phyloP scores from a whole-genome alignment of 1,139 yeast genomes.

The Meyerozyma elateridarum region DNA sequence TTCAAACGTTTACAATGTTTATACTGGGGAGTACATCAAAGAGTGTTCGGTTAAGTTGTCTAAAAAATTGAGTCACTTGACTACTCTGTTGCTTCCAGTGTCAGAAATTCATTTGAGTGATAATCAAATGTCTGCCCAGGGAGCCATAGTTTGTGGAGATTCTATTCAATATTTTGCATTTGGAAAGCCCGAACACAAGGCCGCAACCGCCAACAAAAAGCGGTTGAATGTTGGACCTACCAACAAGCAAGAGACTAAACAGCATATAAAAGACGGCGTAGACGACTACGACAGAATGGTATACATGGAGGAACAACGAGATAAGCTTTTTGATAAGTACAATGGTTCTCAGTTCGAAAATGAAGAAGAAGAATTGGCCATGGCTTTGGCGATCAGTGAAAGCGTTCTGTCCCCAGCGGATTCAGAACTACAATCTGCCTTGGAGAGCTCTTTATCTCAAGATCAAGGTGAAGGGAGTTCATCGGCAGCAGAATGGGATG shows the following conservation, averaged over 20 bases:
- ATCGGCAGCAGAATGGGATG: slow-evolving; percentile 8
- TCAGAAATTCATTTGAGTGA: slow-evolving; percentile 39
- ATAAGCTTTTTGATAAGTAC: slow-evolving; percentile 34
- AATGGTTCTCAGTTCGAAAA: slow-evolving; percentile 35
- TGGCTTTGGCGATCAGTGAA: slow-evolving; percentile 52
- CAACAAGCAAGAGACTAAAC: slow-evolving; percentile 18
- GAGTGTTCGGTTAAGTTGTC: slow-evolving; percentile 46
- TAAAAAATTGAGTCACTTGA: slow-evolving; percentile 24
- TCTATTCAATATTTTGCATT: slow-evolving; percentile 59
- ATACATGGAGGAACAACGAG: slow-evolving; percentile 12
- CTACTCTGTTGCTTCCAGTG: slow-evolving; percentile 33
- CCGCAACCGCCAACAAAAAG: slow-evolving; percentile 12
- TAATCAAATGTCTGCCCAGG: slow-evolving; percentile 40
- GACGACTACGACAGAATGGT: slow-evolving; percentile 31
- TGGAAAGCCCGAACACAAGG: slow-evolving; percentile 34
- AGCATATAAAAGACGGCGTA: slow-evolving; percentile 28
- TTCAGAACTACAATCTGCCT: slow-evolving; percentile 12
- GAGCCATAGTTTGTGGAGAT: slow-evolving; percentile 52
- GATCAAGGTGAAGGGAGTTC: too few species aligned
- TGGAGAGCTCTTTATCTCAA: too few species aligned
- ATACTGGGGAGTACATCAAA: slow-evolving; percentile 53
- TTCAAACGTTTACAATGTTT: slow-evolving; percentile 56
- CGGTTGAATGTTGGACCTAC: slow-evolving; percentile 17
- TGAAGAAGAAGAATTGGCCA: slow-evolving; percentile 44
- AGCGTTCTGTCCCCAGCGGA: slow-evolving; percentile 16